Base-by-base conservation (phyloP, 2,329 filamentous ascomycete species). In the Pyricularia pennisetigena region DNA sequence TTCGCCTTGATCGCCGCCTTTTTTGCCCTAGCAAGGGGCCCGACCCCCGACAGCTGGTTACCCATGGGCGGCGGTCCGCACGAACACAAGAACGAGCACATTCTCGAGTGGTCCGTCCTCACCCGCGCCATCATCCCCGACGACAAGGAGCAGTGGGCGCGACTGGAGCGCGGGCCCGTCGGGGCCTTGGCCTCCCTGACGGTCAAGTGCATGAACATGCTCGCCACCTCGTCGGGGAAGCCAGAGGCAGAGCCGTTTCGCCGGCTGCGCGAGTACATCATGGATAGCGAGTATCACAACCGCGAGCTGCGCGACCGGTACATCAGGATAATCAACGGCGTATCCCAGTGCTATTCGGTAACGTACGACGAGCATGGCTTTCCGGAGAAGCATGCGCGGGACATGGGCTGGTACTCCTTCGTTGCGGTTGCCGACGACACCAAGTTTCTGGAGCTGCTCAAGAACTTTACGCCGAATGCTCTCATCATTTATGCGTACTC, bases 401-500 rank as follows among this genome's bases (percentile, higher is more conserved):
- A 67, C 26, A 30, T 63, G 30, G 57, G 59, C 57, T 62, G 59
- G 66, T 35, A 59, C 8, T 10, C 54, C n/a, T 32, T 62, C 12
- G 59, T 62, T 32, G 10, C 49, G 9, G 54, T 67, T 54, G 57
- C 54, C 66, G 66, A 67, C 23, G 30, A 57, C 10, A 59, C 49
- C n/a, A 20, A 14, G 8, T 67, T 26, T 24, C 7, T 67, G 20
- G 57, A 30, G 57, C 28, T 67, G n/a, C 66, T 67, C 14, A 57
- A 41, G 66, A 24, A 57, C 20, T 30, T 30, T 7, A n/a, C 8
- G 29, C 54, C 66, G 20, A 16, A 24, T 7, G 66, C 66, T 4
- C 66, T 67, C 66, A 67, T 67, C 28, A 26, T 67, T 12, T 67
- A 62, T 20, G 54, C 66, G 8, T 61, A 67, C 29, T 67, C 61